Conservation (phyloP, 2,329 filamentous ascomycete genomes). For the Alternaria novae-zelandiae region DNA sequence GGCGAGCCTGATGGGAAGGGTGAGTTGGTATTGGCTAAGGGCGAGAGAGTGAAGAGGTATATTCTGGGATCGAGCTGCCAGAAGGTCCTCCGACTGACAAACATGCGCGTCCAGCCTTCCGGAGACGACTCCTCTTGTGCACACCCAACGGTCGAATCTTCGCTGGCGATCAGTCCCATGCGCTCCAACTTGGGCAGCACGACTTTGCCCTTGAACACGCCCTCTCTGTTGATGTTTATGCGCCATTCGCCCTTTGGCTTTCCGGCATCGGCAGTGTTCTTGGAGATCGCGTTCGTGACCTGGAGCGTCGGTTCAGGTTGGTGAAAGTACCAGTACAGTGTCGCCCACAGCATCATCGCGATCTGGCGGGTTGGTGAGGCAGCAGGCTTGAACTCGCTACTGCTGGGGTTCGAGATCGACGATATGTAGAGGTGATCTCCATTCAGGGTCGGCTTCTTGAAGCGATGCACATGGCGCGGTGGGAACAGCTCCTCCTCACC, state of each 20-base stretch:
- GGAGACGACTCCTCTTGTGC: slow-evolving; percentile 66
- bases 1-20: slow-evolving; percentile 59
- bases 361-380: slow-evolving; percentile 86
- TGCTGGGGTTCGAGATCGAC: slow-evolving; percentile 84
- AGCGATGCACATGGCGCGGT: slow-evolving; percentile 65
- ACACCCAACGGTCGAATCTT: slow-evolving; percentile 76
- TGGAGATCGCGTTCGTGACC: slow-evolving; percentile 68
- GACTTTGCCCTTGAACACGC: slow-evolving; percentile 84
- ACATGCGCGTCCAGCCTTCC: slow-evolving; percentile 79
- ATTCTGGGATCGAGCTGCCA: slow-evolving; percentile 90
- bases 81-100: slow-evolving; percentile 79
- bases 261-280: slow-evolving; percentile 68
- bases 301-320: slow-evolving; percentile 74
- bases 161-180: slow-evolving; percentile 82
- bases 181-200: slow-evolving; percentile 89
- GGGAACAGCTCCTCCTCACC: slow-evolving; percentile 38
- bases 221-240: slow-evolving; percentile 82
- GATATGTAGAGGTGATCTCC: slow-evolving; percentile 90
- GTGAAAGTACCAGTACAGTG: slow-evolving; percentile 97
- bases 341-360: slow-evolving; percentile 96
- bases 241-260: slow-evolving; percentile 85
- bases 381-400: slow-evolving; percentile 77
- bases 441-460: slow-evolving; percentile 74
- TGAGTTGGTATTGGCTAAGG: slow-evolving; percentile 56
- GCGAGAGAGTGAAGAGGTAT: slow-evolving; percentile 85